Evolutionary conservation across 1,284 basidiomycete genomes (phyloP), one percentile per base, ranked within the genome.

Genomic region (Phylloboletellus chloephorus): DNA sequence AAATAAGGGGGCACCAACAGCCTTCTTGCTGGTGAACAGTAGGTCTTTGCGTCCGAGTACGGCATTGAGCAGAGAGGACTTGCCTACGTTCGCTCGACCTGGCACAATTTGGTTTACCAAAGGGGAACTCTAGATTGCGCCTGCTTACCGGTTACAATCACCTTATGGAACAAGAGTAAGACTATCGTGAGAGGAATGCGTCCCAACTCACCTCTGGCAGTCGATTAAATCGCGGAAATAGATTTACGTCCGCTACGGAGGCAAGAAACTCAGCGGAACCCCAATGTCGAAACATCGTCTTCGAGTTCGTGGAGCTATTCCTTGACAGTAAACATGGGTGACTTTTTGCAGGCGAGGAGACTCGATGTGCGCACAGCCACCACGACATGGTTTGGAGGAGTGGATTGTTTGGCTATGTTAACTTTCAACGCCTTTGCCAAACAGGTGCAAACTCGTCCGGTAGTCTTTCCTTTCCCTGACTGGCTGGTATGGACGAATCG

Each of bases 1-100:
- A 38, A 37, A 5, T n/a, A 9, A 13, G 40, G 15, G 30, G 16
- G n/a, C 16, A 54, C 77, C 43, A 37, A 84, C 84, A 17, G 83
- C 73, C 56, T 76, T 81, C 47, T 78, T 79, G 58, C 82, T 84
- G 0, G 75, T 79, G 24, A 72, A 68, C 11, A 83, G 59, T 16
- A 88, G 61, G 37, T 68, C 64, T 31, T 60, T 77, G 31, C 80
- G 65, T 1, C 75, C 76, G 5, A 85, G 53, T 2, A 87, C 71
- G 7, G 78, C 74, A 51, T 87, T 88, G 15, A 87, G 68, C 17
- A 88, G 60, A 1, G 79, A 74, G 0, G 83, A 86, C 57, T 88
- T 88, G 17, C 85, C 84, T 13, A 72, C 78, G 54, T 88, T 88
- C 5, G 84, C 75, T 43, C 74, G 69, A 25, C 72, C 74, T 73